Conservation (phyloP, 139 green algal genomes). For the Eudorina sp. region DNA sequence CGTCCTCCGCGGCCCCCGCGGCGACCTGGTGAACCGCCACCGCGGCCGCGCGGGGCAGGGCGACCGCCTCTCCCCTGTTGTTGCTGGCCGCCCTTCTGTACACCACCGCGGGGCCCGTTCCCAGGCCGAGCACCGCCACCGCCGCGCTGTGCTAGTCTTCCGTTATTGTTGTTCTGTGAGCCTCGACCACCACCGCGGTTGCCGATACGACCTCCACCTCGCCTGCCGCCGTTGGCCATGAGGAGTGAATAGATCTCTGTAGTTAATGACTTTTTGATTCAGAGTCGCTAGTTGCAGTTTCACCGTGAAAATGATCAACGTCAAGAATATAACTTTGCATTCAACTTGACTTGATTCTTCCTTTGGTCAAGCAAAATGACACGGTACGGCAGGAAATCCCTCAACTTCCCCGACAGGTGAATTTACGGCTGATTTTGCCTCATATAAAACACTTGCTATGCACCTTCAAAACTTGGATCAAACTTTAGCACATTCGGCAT, state of each 20-base stretch:
- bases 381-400: too few relatives aligned
- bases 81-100: constrained; percentile 32
- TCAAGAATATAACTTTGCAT: too few relatives aligned
- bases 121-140: neutral
- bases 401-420: too few relatives aligned
- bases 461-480: too few relatives aligned
- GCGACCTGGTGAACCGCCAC: constrained; percentile 18
- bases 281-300: too few relatives aligned
- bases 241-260: neutral
- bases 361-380: too few relatives aligned
- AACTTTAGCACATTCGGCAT: too few relatives aligned
- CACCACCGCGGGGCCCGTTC: constrained; percentile 13
- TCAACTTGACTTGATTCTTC: too few relatives aligned
- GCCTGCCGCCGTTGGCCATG: neutral
- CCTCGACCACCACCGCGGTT: constrained; percentile 20
- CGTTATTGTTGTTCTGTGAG: neutral
- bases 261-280: too few relatives aligned
- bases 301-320: too few relatives aligned
- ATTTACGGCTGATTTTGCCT: too few relatives aligned
- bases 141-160: neutral
- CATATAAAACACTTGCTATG: too few relatives aligned
- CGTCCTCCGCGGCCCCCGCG: constrained; percentile 40
- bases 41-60: neutral
- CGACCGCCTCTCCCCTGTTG: constrained; percentile 15
- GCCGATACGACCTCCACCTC: neutral